A percentile compares a stretch with the other conserved stretches of the same genome.
Conservation (phyloP, 2,329 filamentous ascomycete genomes). For the Exophiala sp. region DNA sequence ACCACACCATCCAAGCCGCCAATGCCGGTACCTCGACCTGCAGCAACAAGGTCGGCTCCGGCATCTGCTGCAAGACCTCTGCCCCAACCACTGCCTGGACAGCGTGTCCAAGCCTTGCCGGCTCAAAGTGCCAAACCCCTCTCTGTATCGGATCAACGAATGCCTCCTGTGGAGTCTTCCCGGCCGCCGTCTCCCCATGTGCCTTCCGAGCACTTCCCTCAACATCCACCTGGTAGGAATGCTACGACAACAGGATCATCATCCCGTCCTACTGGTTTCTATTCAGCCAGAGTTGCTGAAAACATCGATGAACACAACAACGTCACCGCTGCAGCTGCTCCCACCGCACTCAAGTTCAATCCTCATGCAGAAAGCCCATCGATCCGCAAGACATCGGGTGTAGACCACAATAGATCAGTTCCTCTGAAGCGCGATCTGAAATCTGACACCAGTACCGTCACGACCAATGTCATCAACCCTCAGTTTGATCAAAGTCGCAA, state of each 20-base stretch:
- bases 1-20: slow-evolving; percentile 25
- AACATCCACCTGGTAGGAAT: slow-evolving; percentile 4
- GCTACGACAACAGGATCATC: not conserved
- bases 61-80: slow-evolving; percentile 2
- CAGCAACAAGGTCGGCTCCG: not conserved
- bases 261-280: slow-evolving; percentile 58
- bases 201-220: slow-evolving; percentile 20
- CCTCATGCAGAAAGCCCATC: slow-evolving; percentile 76
- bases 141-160: slow-evolving; percentile 3
- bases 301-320: slow-evolving; percentile 52
- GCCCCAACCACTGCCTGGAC: slow-evolving; percentile 21
- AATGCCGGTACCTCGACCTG: not conserved
- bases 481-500: slow-evolving; percentile 14
- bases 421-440: slow-evolving; percentile 56
- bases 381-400: slow-evolving; percentile 80
- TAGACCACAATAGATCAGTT: slow-evolving; percentile 75
- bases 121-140: slow-evolving; percentile 1
- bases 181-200: slow-evolving; percentile 24
- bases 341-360: slow-evolving; percentile 59
- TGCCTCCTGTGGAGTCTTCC: slow-evolving; percentile 1
- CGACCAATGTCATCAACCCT: slow-evolving; percentile 19
- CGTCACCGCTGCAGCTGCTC: slow-evolving; percentile 42
- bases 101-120: slow-evolving; percentile 8
- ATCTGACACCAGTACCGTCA: slow-evolving; percentile 30
- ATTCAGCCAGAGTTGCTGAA: slow-evolving; percentile 65